Percentiles rank a stretch among this genome's conserved stretches.
phyloP scores from a whole-genome alignment of 495 filamentous ascomycete species.

The Podospora fimiseda region DNA sequence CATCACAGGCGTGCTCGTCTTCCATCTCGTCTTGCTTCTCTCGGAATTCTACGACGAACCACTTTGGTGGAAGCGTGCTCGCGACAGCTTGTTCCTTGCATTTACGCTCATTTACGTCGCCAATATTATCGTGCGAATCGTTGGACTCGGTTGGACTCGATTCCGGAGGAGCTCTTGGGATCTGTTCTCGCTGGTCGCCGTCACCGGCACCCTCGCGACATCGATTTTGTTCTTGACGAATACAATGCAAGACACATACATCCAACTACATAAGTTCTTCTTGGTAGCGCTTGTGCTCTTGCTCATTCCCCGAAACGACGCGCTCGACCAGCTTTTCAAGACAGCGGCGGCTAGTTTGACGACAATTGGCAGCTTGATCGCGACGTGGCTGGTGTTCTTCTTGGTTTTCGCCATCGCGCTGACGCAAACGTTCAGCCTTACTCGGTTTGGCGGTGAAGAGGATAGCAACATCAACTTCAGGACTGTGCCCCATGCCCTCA shows the following conservation, averaged over 20 bases:
- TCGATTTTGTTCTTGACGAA: conserved; percentile 60
- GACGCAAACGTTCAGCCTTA: conserved; percentile 94
- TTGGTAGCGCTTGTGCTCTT: conserved; percentile 85
- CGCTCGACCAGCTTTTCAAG: conserved; percentile 98
- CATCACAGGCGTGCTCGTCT: conserved; percentile 68
- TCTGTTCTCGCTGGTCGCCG: conserved; percentile 74
- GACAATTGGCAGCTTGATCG: conserved; percentile 84
- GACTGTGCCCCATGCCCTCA: conserved; percentile 85
- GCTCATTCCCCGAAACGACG: conserved; percentile 93
- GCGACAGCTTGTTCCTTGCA: conserved; percentile 71
- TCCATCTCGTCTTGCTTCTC: conserved; percentile 78
- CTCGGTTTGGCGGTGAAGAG: conserved; percentile 70
- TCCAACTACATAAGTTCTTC: conserved; percentile 85
- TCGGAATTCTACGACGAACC: conserved; percentile 78
- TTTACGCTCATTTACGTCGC: conserved; percentile 82
- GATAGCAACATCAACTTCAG: conserved; percentile 85
- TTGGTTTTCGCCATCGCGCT: conserved; percentile 93
- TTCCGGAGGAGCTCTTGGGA: conserved; percentile 96
- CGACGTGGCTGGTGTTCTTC: conserved; percentile 96
- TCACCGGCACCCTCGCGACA: conserved; percentile 78
- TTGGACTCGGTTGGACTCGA: conserved; percentile 86
- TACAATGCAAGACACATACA: conserved; percentile 51
- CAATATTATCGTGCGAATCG: conserved; percentile 77
- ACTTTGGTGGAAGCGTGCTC: conserved; percentile 53
- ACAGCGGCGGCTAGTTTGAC: conserved; percentile 93